Evolutionary conservation across 2,329 filamentous ascomycete species (phyloP).

Genomic region (Fragosphaeria purpurea): DNA sequence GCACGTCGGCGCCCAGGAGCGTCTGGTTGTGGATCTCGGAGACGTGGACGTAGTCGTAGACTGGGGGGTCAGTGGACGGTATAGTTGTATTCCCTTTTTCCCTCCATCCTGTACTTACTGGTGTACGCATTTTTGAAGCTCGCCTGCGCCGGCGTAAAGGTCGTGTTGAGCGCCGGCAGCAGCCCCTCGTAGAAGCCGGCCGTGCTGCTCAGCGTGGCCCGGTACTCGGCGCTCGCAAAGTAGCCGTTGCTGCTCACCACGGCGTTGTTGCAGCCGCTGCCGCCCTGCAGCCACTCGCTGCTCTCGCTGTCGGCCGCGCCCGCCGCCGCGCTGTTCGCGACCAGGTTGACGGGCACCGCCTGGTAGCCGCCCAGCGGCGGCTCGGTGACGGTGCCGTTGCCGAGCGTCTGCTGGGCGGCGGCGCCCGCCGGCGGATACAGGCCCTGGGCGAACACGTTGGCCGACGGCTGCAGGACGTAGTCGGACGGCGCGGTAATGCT

Average conservation of each 20-base stretch:
- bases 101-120: too few relatives aligned
- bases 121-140: conserved; percentile 51
- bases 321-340: conserved; percentile 36
- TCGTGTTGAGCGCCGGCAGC: conserved; percentile 44
- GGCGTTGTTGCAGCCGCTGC: conserved; percentile 45
- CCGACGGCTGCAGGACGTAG: conserved; percentile 70
- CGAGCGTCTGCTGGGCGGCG: conserved; percentile 49
- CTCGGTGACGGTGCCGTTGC: conserved; percentile 57
- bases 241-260: conserved; percentile 46
- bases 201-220: conserved; percentile 35
- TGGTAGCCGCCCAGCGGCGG: conserved; percentile 73
- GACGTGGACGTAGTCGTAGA: conserved; percentile 53
- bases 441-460: conserved; percentile 70
- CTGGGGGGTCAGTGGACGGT: conserved; percentile 22
- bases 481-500: conserved; percentile 63
- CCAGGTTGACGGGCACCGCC: conserved; percentile 62
- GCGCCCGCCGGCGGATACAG: conserved; percentile 69
- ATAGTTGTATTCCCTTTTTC: too few relatives aligned
- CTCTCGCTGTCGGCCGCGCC: conserved; percentile 46
- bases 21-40: conserved; percentile 48
- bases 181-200: conserved; percentile 49
- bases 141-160: conserved; percentile 34
- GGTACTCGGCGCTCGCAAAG: conserved; percentile 38
- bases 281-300: conserved; percentile 49
- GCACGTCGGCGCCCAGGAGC: conserved; percentile 48